phyloP scores from a whole-genome alignment of 345 rosid species.

The Euphorbia lathyris region DNA sequence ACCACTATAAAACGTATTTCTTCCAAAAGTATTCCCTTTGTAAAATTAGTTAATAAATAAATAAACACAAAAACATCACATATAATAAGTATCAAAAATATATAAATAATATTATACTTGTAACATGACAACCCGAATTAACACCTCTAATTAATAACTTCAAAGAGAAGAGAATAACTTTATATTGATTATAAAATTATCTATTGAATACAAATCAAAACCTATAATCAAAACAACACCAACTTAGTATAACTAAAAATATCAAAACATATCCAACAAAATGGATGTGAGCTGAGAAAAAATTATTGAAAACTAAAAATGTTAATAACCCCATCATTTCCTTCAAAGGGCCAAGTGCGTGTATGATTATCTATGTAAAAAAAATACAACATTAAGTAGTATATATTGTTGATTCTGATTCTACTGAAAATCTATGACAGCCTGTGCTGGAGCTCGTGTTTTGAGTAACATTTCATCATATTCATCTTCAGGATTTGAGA shows the following conservation, averaged over 20 bases:
- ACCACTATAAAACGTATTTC: too few relatives aligned
- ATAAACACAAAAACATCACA: too few relatives aligned
- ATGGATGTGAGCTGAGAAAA: not conserved
- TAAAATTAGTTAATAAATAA: too few relatives aligned
- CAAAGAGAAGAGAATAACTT: too few relatives aligned
- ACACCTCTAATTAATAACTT: too few relatives aligned
- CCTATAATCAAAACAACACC: not conserved
- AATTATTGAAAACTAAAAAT: not conserved
- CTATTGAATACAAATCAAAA: not conserved
- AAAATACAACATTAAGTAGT: not conserved
- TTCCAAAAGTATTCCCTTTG: too few relatives aligned
- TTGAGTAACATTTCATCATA: conserved; percentile 89
- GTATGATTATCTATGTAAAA: not conserved
- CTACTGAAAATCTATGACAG: conserved; percentile 51
- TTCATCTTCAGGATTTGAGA: conserved; percentile 82
- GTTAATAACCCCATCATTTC: not conserved
- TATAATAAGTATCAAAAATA: too few relatives aligned
- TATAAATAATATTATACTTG: too few relatives aligned
- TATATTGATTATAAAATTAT: not conserved
- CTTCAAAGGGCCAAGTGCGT: not conserved
- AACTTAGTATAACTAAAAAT: too few relatives aligned
- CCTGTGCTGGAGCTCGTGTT: conserved; percentile 69
- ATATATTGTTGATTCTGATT: not conserved
- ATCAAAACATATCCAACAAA: not conserved
- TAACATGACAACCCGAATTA: too few relatives aligned